Evolutionary conservation across 2,329 filamentous ascomycete genomes (phyloP).

Genomic region (Didymella exigua): DNA sequence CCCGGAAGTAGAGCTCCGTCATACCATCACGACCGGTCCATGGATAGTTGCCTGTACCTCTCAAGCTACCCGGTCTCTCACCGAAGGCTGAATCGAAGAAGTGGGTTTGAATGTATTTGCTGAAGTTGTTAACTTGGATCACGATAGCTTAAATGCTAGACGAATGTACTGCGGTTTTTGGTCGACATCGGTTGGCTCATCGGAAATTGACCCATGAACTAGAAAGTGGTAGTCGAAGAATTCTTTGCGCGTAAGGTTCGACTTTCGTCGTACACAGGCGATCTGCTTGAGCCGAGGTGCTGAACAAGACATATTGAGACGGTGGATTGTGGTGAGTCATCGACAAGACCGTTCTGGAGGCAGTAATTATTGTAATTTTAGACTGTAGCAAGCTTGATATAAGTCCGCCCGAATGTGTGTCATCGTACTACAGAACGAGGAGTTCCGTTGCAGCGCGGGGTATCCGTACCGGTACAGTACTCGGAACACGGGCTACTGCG

Average conservation of each 20-base stretch:
- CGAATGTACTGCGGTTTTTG: neutral
- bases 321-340: too few species aligned
- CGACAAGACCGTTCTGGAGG: too few species aligned
- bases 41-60: neutral
- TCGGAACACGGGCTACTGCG: neutral
- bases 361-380: too few species aligned
- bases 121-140: neutral
- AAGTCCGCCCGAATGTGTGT: too few species aligned
- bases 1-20: neutral
- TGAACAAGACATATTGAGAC: neutral
- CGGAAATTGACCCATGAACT: neutral
- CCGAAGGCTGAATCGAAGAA: neutral
- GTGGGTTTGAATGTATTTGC: neutral
- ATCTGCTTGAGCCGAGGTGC: constrained; percentile 4
- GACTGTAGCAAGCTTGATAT: too few species aligned
- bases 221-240: constrained; percentile 10
- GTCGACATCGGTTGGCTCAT: neutral
- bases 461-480: too few species aligned
- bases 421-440: neutral
- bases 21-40: neutral
- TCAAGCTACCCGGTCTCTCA: neutral
- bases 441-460: neutral
- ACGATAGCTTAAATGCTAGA: neutral
- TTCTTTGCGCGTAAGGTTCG: constrained; percentile 6
- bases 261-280: neutral